These are phyloP conservation scores for Starmerella kuoi DNA, from an alignment of 805 yeast species.

Conservation along the genomic window DNA sequence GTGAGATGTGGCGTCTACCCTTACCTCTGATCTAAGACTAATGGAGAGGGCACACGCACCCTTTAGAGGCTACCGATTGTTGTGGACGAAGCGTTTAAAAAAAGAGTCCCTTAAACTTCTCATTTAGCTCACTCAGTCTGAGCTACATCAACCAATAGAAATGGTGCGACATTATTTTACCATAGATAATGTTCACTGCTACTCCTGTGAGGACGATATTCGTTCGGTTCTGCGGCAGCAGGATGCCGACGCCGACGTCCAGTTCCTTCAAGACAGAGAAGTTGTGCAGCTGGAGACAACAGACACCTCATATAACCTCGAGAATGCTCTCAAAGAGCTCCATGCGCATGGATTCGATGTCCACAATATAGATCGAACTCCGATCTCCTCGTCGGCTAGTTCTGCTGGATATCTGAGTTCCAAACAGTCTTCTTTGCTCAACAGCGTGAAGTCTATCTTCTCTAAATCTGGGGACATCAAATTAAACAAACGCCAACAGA, in stretches of 20 bases:
- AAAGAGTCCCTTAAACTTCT: no score
- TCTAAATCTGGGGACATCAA: neutral
- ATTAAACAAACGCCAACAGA: conserved; percentile 1
- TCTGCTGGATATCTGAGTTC: neutral
- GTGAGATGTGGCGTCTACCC: no score
- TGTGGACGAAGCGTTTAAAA: no score
- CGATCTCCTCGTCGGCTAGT: neutral
- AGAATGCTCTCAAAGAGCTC: conserved; percentile 14
- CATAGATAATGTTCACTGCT: conserved; percentile 44
- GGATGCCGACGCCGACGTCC: conserved; percentile 20
- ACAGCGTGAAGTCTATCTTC: neutral
- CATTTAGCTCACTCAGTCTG: no score
- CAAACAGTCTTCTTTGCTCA: neutral
- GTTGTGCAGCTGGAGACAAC: conserved; percentile 22
- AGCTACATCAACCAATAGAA: no score
- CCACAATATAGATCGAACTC: conserved; percentile 6
- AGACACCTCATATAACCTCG: conserved; percentile 15
- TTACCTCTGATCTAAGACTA: no score
- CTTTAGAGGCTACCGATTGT: no score
- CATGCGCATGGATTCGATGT: conserved; percentile 25
- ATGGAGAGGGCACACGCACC: no score
- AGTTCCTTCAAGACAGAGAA: conserved; percentile 23
- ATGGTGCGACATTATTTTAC: conserved; percentile 14
- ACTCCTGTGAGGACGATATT: conserved; percentile 38
- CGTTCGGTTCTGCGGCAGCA: conserved; percentile 25